phyloP scores from a whole-genome alignment of 1,284 basidiomycete genomes.

The Gastroboletus turbinatus region DNA sequence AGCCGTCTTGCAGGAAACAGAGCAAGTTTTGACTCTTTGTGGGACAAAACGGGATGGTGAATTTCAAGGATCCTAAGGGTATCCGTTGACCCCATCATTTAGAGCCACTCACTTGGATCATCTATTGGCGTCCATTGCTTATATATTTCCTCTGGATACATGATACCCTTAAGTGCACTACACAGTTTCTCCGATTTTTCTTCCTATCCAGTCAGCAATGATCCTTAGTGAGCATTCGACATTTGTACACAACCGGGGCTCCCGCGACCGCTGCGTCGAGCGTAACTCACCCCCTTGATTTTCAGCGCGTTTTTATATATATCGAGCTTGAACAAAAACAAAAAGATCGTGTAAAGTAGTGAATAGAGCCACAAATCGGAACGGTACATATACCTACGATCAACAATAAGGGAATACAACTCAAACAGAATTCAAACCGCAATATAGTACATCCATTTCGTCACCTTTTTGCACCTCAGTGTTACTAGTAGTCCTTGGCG shows the following conservation, averaged over 20 bases:
- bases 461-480: neutral
- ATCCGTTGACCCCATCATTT: neutral
- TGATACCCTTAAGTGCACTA: constrained; percentile 4
- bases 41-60: constrained; percentile 43
- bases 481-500: neutral
- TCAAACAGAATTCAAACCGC: neutral
- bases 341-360: too few relatives aligned
- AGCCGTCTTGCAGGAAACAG: constrained; percentile 57
- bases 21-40: constrained; percentile 46
- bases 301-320: neutral
- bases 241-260: neutral
- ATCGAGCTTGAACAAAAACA: neutral
- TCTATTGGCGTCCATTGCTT: neutral
- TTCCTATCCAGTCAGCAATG: neutral
- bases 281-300: neutral
- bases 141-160: neutral
- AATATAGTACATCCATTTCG: too few relatives aligned
- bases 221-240: too few relatives aligned
- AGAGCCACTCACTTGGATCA: neutral
- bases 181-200: neutral
- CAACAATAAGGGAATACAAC: neutral
- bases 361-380: neutral
- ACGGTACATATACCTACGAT: neutral
- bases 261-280: neutral
- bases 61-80: constrained; percentile 2